These are phyloP conservation scores for Hebeloma cylindrosporum DNA, from an alignment of 768 basidiomycete genomes.

Conservation along the genomic window DNA sequence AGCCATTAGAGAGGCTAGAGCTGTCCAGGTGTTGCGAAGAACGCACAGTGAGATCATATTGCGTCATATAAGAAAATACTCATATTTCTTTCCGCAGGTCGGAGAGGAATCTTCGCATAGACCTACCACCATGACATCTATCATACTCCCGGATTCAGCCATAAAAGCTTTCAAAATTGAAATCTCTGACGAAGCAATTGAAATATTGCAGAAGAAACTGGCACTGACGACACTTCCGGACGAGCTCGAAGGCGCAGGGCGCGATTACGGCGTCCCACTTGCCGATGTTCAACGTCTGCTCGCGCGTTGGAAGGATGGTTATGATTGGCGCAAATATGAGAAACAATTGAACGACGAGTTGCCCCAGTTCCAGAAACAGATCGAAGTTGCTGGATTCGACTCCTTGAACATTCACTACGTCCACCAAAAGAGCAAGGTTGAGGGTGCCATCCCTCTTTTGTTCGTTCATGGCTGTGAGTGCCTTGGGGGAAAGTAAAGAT, in stretches of 20 bases:
- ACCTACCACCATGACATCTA: too few relatives aligned
- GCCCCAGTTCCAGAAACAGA: slow-evolving; percentile 54
- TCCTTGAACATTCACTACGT: slow-evolving; percentile 52
- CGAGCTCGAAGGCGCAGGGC: slow-evolving; percentile 48
- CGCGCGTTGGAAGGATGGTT: slow-evolving; percentile 48
- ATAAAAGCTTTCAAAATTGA: slow-evolving; percentile 43
- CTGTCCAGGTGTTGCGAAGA: too few relatives aligned
- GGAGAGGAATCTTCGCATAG: too few relatives aligned
- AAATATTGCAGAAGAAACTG: slow-evolving; percentile 44
- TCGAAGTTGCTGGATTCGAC: slow-evolving; percentile 46
- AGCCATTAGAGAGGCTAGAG: too few relatives aligned
- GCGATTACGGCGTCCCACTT: slow-evolving; percentile 54
- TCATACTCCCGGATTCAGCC: neutral
- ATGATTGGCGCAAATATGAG: slow-evolving; percentile 56
- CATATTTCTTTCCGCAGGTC: too few relatives aligned
- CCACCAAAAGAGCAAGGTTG: slow-evolving; percentile 45
- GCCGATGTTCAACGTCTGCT: slow-evolving; percentile 47
- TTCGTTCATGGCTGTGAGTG: slow-evolving; percentile 57
- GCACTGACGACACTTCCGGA: slow-evolving; percentile 49
- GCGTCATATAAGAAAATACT: too few relatives aligned
- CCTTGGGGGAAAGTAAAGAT: neutral
- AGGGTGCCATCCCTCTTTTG: slow-evolving; percentile 51
- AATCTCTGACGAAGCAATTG: slow-evolving; percentile 42
- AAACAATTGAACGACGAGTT: slow-evolving; percentile 46
- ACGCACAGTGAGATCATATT: too few relatives aligned